Evolutionary conservation across 345 rosid genomes (phyloP).

Genomic region (Arabis hirsuta): DNA sequence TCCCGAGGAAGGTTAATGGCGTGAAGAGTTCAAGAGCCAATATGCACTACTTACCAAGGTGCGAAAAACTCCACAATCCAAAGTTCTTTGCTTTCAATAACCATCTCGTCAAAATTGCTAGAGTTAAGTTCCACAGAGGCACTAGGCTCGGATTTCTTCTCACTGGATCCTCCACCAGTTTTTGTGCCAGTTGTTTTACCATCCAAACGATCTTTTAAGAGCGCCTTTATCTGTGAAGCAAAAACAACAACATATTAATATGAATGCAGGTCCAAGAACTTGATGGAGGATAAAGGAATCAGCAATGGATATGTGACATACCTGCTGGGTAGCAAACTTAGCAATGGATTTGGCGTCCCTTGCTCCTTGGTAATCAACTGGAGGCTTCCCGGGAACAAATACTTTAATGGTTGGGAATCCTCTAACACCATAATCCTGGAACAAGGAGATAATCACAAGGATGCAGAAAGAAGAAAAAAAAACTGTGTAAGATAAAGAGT

Average conservation of each 20-base stretch:
- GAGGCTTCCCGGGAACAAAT: conserved; percentile 85
- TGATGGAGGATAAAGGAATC: not conserved
- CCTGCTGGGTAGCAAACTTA: conserved; percentile 74
- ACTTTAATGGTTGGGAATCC: conserved; percentile 96
- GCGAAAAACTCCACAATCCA: conserved; percentile 98
- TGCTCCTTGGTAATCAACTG: conserved; percentile 92
- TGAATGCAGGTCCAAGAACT: not conserved
- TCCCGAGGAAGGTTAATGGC: not conserved
- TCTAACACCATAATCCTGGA: conserved; percentile 82
- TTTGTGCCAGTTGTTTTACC: conserved; percentile 79
- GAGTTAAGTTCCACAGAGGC: conserved; percentile 76
- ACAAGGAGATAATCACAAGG: not conserved
- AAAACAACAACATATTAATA: not conserved
- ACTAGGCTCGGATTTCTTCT: conserved; percentile 73
- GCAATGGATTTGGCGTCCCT: conserved; percentile 88
- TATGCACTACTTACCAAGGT: conserved; percentile 69
- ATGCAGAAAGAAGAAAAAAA: not conserved
- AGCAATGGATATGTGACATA: conserved; percentile 35
- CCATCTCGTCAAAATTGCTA: conserved; percentile 82
- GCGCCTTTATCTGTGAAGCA: conserved; percentile 63
- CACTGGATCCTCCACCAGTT: conserved; percentile 59
- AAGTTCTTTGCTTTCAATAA: conserved; percentile 82
- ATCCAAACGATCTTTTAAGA: conserved; percentile 78
- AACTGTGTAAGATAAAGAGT: too few species aligned
- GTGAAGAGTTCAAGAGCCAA: conserved; percentile 4